A percentile compares a stretch with the other conserved stretches of the same genome.
Evolutionary conservation across 495 filamentous ascomycete species (phyloP).

Genomic region (Sphaerosporella brunnea): DNA sequence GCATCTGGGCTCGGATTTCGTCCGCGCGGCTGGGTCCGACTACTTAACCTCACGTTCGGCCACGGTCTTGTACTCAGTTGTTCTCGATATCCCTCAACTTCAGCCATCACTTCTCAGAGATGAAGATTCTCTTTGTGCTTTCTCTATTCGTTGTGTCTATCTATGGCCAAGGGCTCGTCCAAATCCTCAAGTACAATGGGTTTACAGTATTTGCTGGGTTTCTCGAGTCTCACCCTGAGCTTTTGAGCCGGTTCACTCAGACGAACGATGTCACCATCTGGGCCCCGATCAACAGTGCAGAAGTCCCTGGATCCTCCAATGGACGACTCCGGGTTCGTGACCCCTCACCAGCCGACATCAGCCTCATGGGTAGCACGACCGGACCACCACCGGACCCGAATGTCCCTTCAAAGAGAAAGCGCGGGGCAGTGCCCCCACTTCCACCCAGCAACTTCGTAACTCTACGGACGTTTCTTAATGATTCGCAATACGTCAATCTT

Average conservation of each 20-base stretch:
- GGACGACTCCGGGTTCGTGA: background rate
- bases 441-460: conserved; percentile 4
- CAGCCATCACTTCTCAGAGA: too few species aligned
- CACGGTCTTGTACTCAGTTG: too few species aligned
- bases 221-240: background rate
- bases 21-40: too few species aligned
- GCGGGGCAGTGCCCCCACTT: background rate
- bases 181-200: background rate
- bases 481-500: background rate
- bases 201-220: background rate
- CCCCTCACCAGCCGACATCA: background rate
- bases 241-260: background rate
- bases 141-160: background rate
- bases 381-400: background rate
- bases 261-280: background rate
- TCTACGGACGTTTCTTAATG: background rate
- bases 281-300: background rate
- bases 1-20: too few species aligned
- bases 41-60: too few species aligned
- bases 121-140: background rate
- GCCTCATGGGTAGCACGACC: background rate
- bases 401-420: background rate
- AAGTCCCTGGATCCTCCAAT: background rate
- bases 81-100: too few species aligned
- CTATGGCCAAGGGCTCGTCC: background rate